A percentile compares a stretch with the other conserved stretches of the same genome.
phyloP scores from a whole-genome alignment of 2,329 filamentous ascomycete species.

The Aureobasidium zeae region DNA sequence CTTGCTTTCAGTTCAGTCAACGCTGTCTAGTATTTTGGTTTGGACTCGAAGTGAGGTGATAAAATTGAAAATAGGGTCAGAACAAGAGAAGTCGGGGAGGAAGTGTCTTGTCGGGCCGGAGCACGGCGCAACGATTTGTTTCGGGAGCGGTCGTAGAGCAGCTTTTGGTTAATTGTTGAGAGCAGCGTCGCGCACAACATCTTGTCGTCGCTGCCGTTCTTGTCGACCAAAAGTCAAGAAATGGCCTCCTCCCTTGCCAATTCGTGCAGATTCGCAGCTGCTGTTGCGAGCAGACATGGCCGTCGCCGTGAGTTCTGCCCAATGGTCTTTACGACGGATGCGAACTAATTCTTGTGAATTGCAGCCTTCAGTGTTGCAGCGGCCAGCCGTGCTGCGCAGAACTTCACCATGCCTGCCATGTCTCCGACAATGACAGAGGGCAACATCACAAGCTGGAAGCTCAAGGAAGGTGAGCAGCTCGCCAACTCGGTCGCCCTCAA shows the following conservation, averaged over 20 bases:
- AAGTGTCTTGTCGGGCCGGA: conserved; percentile 2
- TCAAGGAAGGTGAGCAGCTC: conserved; percentile 58
- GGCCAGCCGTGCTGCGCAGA: conserved; percentile 54
- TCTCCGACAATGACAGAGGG: conserved; percentile 93
- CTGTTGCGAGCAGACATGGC: conserved; percentile 8
- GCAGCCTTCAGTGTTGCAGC: conserved; percentile 17
- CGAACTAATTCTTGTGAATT: neutral
- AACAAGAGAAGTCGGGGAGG: neutral
- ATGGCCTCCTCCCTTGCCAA: conserved; percentile 6
- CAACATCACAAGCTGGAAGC: conserved; percentile 74
- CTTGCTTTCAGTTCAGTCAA: too few species aligned
- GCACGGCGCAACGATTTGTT: too few species aligned
- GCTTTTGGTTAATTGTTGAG: conserved; percentile 13
- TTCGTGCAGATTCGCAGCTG: conserved; percentile 13
- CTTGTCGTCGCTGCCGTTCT: neutral
- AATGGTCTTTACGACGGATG: neutral
- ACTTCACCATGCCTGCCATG: conserved; percentile 84
- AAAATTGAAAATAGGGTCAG: neutral
- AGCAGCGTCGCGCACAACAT: conserved; percentile 1
- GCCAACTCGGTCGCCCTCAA: neutral
- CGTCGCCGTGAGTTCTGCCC: conserved; percentile 5
- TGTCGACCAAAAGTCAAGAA: conserved; percentile 2
- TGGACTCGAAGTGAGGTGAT: too few species aligned
- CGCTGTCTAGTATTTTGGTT: too few species aligned
- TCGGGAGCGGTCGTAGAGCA: too few species aligned